A percentile compares a stretch with the other conserved stretches of the same genome.
Conservation (phyloP, 352 stramenopile species). For the Phytophthora chlamydospora region DNA sequence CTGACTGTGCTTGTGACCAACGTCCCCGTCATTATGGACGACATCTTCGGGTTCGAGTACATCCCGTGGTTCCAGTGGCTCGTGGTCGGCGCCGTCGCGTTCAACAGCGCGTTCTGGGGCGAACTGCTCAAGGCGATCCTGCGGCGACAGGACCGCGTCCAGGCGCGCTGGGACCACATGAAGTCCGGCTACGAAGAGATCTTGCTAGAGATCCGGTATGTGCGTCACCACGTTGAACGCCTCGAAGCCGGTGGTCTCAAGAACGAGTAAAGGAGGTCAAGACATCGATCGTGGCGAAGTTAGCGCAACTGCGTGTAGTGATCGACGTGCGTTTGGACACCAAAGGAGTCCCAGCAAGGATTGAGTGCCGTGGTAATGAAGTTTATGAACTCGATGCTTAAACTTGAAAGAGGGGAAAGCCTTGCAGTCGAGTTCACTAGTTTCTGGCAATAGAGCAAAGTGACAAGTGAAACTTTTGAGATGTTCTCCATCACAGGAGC, state of each 20-base stretch:
- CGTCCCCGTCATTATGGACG: slow-evolving; percentile 60
- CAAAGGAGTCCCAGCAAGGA: no score
- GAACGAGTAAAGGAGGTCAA: slow-evolving; percentile 28
- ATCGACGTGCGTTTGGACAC: slow-evolving; percentile 10
- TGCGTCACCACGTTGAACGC: slow-evolving; percentile 59
- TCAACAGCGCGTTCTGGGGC: slow-evolving; percentile 64
- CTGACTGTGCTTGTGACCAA: slow-evolving; percentile 64
- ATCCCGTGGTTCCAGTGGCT: slow-evolving; percentile 71
- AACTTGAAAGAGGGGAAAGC: no score
- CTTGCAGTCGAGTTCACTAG: no score
- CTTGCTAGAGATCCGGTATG: slow-evolving; percentile 64
- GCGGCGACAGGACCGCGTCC: slow-evolving; percentile 42
- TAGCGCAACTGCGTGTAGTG: slow-evolving; percentile 6
- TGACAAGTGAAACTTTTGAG: no score
- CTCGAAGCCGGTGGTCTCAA: slow-evolving; percentile 44
- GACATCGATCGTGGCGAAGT: background rate
- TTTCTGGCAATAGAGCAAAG: no score
- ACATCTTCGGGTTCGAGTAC: slow-evolving; percentile 73
- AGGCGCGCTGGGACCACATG: slow-evolving; percentile 49
- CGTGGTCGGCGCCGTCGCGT: slow-evolving; percentile 40
- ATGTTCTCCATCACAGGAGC: no score
- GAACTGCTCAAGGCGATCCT: slow-evolving; percentile 61
- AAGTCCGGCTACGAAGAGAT: slow-evolving; percentile 63
- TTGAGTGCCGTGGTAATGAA: no score
- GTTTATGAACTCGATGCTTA: no score